Conservation (phyloP, 2,329 filamentous ascomycete genomes). For the Aureobasidium namibiae region DNA sequence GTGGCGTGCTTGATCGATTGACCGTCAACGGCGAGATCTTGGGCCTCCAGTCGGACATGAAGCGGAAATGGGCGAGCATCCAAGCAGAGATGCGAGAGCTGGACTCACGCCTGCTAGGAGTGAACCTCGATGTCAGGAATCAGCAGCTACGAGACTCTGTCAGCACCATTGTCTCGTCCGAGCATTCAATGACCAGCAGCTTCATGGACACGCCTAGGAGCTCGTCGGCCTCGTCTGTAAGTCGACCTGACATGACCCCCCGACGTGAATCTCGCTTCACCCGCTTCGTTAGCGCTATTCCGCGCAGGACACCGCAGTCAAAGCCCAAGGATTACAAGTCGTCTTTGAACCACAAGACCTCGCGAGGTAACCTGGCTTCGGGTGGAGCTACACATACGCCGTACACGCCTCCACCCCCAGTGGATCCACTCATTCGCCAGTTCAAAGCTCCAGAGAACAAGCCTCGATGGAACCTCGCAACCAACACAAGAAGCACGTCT, state of each 20-base stretch:
- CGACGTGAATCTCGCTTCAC: conserved; percentile 16
- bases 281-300: conserved; percentile 9
- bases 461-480: conserved; percentile 65
- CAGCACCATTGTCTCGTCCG: conserved; percentile 81
- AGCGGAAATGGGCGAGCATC: conserved; percentile 69
- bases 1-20: conserved; percentile 87
- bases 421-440: conserved; percentile 30
- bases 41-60: conserved; percentile 75
- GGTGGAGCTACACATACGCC: conserved; percentile 4
- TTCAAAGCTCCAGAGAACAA: conserved; percentile 41
- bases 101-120: conserved; percentile 66
- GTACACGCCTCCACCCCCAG: conserved; percentile 11
- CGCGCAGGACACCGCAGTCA: conserved; percentile 12
- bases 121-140: conserved; percentile 47
- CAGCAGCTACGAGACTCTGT: conserved; percentile 85
- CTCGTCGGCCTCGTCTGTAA: conserved; percentile 53
- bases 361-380: not conserved
- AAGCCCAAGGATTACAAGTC: not conserved
- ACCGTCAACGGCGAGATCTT: conserved; percentile 96
- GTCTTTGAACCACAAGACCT: not conserved
- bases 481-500: conserved; percentile 41
- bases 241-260: conserved; percentile 39
- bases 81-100: conserved; percentile 70
- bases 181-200: conserved; percentile 63
- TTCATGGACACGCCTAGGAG: conserved; percentile 52